Conservation (phyloP, 129 eudicot genomes). For the Saussurea involucrata region DNA sequence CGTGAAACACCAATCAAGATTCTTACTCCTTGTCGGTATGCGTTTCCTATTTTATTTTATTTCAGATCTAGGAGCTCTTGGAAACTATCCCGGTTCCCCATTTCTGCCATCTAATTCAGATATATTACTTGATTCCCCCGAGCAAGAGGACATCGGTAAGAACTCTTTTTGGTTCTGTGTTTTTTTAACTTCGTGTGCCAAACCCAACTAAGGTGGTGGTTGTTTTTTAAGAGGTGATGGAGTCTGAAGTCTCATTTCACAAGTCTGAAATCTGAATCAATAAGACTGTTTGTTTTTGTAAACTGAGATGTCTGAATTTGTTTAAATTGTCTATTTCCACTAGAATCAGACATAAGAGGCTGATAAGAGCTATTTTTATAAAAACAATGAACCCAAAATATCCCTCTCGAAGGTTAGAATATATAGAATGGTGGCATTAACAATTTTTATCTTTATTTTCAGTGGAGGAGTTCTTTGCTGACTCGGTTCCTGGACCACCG, state of each 20-base stretch:
- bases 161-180: neutral
- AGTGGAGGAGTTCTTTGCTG: constrained; percentile 15
- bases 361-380: no score
- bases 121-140: constrained; percentile 70
- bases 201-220: neutral
- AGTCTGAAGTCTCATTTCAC: no score
- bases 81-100: constrained; percentile 83
- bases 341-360: no score
- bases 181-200: neutral
- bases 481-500: constrained; percentile 7
- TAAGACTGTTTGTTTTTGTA: no score
- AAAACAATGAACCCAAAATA: no score
- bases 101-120: constrained; percentile 78
- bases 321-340: no score
- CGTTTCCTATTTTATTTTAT: neutral
- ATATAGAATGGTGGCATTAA: neutral
- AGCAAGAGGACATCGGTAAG: constrained; percentile 65
- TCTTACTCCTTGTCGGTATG: neutral
- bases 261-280: no score
- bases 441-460: neutral
- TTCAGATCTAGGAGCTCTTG: constrained; percentile 73
- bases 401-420: neutral
- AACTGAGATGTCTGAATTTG: no score
- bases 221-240: no score
- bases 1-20: neutral